phyloP scores from a whole-genome alignment of 2,329 filamentous ascomycete species.

The Stagonosporopsis rhizophila region DNA sequence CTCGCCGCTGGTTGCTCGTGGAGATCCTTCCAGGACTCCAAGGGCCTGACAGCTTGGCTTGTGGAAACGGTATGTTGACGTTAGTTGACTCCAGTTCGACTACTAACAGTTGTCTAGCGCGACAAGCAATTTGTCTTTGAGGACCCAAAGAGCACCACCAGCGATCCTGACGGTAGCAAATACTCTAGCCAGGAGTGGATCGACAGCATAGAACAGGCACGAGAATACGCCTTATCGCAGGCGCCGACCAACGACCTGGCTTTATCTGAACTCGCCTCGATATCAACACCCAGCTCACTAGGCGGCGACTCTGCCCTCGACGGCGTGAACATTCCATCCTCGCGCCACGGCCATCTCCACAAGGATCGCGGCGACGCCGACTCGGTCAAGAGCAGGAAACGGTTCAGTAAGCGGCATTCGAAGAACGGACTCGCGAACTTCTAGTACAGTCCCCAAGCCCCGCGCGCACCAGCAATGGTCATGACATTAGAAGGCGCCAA shows the following conservation, averaged over 20 bases:
- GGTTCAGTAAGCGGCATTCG: conserved; percentile 90
- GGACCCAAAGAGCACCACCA: conserved; percentile 78
- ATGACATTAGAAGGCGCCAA: too few species aligned
- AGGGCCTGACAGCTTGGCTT: conserved; percentile 86
- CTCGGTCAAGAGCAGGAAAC: conserved; percentile 65
- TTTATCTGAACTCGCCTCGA: conserved; percentile 56
- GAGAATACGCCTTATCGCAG: conserved; percentile 81
- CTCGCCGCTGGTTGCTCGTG: conserved; percentile 77
- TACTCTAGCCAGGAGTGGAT: conserved; percentile 89
- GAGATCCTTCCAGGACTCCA: conserved; percentile 82
- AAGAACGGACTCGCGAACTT: conserved; percentile 95
- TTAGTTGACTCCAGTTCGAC: not conserved
- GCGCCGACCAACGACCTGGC: conserved; percentile 63
- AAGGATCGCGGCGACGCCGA: conserved; percentile 60
- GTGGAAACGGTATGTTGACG: conserved; percentile 82
- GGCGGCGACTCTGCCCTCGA: conserved; percentile 60
- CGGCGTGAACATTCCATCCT: conserved; percentile 59
- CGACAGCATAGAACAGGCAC: conserved; percentile 83
- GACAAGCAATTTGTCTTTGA: conserved; percentile 94
- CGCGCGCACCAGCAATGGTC: too few species aligned
- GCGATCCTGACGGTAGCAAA: conserved; percentile 68
- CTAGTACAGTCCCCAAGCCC: conserved; percentile 50
- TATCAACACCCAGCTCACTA: conserved; percentile 81
- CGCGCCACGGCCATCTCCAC: conserved; percentile 57
- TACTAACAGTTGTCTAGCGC: conserved; percentile 61